These are phyloP conservation scores for Schizothecium vesticola DNA, from an alignment of 495 filamentous ascomycete species.

Conservation along the genomic window DNA sequence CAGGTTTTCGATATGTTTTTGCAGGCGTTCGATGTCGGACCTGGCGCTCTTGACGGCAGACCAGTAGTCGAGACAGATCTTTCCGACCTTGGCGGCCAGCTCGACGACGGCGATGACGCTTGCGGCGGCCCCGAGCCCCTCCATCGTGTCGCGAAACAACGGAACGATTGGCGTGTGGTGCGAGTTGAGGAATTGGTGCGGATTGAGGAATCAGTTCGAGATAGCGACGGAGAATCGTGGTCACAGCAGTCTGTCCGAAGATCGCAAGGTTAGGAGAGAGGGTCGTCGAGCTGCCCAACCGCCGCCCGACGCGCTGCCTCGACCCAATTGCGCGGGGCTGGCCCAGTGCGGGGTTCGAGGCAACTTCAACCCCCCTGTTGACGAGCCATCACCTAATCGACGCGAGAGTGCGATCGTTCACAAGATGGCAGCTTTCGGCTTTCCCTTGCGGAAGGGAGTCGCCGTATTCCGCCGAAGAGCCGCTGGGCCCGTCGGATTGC, in stretches of 20 bases:
- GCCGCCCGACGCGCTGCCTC: neutral
- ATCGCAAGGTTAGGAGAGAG: neutral
- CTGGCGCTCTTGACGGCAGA: too few relatives aligned
- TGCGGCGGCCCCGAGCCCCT: constrained; percentile 17
- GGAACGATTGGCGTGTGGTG: neutral
- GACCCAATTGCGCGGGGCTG: constrained; percentile 4
- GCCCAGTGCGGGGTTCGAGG: neutral
- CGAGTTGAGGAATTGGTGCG: neutral
- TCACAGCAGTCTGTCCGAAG: neutral
- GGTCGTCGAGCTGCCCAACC: neutral
- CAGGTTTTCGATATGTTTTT: constrained; percentile 25
- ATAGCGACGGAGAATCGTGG: neutral
- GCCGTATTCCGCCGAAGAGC: too few relatives aligned
- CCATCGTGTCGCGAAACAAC: constrained; percentile 1
- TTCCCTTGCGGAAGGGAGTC: too few relatives aligned
- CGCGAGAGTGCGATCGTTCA: neutral
- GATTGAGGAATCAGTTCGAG: neutral
- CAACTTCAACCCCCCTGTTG: neutral
- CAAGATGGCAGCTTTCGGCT: too few relatives aligned
- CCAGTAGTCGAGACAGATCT: constrained; percentile 30
- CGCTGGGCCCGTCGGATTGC: too few relatives aligned
- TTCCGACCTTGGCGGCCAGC: constrained; percentile 25
- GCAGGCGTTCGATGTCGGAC: constrained; percentile 31
- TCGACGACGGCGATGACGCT: constrained; percentile 36
- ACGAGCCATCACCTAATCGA: neutral